Percentiles rank a stretch among this genome's conserved stretches.
These are phyloP conservation scores for Neofusicoccum parvum DNA, from an alignment of 2,329 filamentous ascomycete species.

Conservation along the genomic window DNA sequence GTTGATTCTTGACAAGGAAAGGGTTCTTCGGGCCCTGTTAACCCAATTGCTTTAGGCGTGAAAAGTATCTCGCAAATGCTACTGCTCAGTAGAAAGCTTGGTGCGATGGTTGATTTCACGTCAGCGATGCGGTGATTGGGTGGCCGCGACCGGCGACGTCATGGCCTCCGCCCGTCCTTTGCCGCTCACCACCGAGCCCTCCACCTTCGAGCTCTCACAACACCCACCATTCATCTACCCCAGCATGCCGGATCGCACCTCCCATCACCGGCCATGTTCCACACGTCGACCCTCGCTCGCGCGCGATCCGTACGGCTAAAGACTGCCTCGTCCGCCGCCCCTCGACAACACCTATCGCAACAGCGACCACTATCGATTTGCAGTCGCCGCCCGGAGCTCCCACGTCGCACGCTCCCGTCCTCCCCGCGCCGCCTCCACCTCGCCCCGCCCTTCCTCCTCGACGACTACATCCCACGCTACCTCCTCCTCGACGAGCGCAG, in stretches of 20 bases:
- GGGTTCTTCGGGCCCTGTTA: no score
- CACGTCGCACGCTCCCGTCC: not conserved
- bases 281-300: not conserved
- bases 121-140: not conserved
- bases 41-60: no score
- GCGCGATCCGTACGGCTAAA: slow-evolving; percentile 4
- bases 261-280: not conserved
- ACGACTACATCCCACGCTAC: slow-evolving; percentile 74
- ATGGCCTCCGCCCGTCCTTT: not conserved
- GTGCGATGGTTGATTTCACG: not conserved
- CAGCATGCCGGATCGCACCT: not conserved
- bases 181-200: not conserved
- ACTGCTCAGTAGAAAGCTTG: no score
- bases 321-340: not conserved
- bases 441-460: slow-evolving; percentile 68
- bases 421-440: slow-evolving; percentile 49
- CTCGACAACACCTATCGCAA: not conserved
- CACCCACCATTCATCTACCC: not conserved
- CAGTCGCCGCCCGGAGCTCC: not conserved
- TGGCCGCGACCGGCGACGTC: not conserved
- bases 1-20: no score
- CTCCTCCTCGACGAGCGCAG: slow-evolving; percentile 68
- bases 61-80: no score
- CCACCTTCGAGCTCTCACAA: not conserved
- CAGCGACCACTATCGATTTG: not conserved